phyloP scores from a whole-genome alignment of 768 basidiomycete species.

The Rhizopogon vulgaris region DNA sequence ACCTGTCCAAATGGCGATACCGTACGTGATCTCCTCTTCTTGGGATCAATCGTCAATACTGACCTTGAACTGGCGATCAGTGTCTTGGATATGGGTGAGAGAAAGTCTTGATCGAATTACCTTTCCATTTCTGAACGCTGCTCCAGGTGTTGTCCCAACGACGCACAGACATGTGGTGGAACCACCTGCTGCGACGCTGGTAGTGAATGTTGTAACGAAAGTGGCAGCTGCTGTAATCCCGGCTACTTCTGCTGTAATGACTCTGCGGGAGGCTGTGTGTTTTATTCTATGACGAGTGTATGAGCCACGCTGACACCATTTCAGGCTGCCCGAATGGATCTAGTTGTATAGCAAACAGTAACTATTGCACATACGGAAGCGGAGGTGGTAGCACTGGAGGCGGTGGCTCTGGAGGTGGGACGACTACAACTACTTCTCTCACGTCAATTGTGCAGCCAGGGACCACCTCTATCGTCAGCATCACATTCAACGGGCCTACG shows the following conservation, averaged over 20 bases:
- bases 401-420: background rate
- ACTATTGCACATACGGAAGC: constrained; percentile 2
- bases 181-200: constrained; percentile 7
- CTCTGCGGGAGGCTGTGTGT: constrained; percentile 16
- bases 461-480: background rate
- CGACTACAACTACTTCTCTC: background rate
- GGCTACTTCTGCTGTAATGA: constrained; percentile 16
- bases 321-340: constrained; percentile 15
- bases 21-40: constrained; percentile 3
- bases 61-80: constrained; percentile 4
- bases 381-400: constrained; percentile 5
- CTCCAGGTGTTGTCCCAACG: constrained; percentile 13
- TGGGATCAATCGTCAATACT: background rate
- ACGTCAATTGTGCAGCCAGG: background rate
- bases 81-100: constrained; percentile 8
- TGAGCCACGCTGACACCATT: background rate
- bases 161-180: constrained; percentile 10
- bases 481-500: background rate
- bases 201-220: constrained; percentile 9
- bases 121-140: background rate
- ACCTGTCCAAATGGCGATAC: constrained; percentile 9
- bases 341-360: constrained; percentile 1
- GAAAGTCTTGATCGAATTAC: background rate
- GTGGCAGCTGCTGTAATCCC: constrained; percentile 1
- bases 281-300: background rate